These are phyloP conservation scores for Cryptococcus depauperatus DNA, from an alignment of 1,284 basidiomycete species.

Conservation along the genomic window DNA sequence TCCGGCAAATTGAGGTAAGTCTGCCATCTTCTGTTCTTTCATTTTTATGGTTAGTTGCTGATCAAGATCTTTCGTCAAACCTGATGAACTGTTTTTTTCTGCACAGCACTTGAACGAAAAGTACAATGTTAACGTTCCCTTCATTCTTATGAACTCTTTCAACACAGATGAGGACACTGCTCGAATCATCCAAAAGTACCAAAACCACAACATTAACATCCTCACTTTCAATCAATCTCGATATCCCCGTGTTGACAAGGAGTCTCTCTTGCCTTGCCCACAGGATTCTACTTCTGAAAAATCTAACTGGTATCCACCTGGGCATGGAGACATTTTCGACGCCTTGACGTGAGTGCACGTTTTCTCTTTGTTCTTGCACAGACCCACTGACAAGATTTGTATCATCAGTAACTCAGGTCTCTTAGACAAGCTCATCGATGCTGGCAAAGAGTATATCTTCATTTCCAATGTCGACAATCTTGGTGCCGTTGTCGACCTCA, in stretches of 20 bases:
- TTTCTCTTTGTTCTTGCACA: background rate
- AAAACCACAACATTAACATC: constrained; percentile 90
- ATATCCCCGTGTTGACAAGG: constrained; percentile 95
- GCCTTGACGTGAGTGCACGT: constrained; percentile 35
- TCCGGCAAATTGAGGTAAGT: constrained; percentile 82
- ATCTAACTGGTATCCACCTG: constrained; percentile 96
- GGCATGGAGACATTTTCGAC: constrained; percentile 75
- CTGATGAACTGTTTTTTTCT: constrained; percentile 1
- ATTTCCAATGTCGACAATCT: constrained; percentile 99
- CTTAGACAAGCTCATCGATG: constrained; percentile 84
- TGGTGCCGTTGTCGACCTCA: constrained; percentile 79
- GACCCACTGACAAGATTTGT: background rate
- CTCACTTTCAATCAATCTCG: constrained; percentile 91
- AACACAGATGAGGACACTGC: constrained; percentile 97
- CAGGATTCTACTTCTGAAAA: constrained; percentile 83
- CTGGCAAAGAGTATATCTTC: constrained; percentile 98
- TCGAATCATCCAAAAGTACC: constrained; percentile 99
- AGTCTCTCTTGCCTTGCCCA: constrained; percentile 83
- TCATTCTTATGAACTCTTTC: constrained; percentile 99
- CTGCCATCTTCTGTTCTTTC: background rate
- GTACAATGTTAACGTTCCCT: constrained; percentile 72
- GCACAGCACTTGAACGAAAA: constrained; percentile 54
- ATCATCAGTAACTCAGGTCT: constrained; percentile 82
- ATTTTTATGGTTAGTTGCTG: constrained; percentile 1
- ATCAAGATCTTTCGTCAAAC: background rate